Base-by-base conservation (phyloP, 139 green algal genomes). In the Coccomyxa sp. region DNA sequence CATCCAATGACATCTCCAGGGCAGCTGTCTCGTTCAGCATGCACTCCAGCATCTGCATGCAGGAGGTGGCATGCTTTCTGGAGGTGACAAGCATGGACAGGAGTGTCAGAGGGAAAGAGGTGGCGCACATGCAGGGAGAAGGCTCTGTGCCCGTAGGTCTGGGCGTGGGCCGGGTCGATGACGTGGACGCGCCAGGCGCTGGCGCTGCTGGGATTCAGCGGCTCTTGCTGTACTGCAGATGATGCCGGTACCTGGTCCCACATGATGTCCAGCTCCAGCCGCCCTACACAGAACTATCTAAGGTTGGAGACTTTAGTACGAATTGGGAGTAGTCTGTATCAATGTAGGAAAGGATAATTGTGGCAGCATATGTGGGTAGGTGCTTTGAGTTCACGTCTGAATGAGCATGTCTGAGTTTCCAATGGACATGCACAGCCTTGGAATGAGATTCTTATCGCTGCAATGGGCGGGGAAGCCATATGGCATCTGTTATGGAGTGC, bases 261-360 rank as follows among this genome's bases (percentile, higher is more conserved):
- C n/a, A 88, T 76, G 16, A 92, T 34, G 33, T 94, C 89, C 74
- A 94, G 71, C 87, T 94, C 89, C 41, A 93, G 36, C 35, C 38
- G 44, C 35, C 75, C 55, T 81, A 72, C 44, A 87, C 10, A 24
- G 7, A 22, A 70, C 8, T 29, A n/a, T n/a, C n/a, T n/a, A n/a
- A n/a, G n/a, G n/a, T n/a, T n/a, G n/a, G n/a, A n/a, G 55, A 18
- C 33, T 72, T 10, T 16, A 29, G 31, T 39, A 36, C 64, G 24
- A 39, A 29, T n/a, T 33, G 50, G 27, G 18, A 18, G 18, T 22
- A 64, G 27, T 18, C 50, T 74, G 70, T 29, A 40, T 8, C 33
- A 40, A 8, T 8, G 3, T 40, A 6, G 2, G 2, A 34, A 33
- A 74, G 27, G 1, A 54, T 29, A 41, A n/a, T n/a, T n/a, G n/a